These are phyloP conservation scores for Rhizopogon salebrosus DNA, from an alignment of 768 basidiomycete genomes.

Conservation along the genomic window DNA sequence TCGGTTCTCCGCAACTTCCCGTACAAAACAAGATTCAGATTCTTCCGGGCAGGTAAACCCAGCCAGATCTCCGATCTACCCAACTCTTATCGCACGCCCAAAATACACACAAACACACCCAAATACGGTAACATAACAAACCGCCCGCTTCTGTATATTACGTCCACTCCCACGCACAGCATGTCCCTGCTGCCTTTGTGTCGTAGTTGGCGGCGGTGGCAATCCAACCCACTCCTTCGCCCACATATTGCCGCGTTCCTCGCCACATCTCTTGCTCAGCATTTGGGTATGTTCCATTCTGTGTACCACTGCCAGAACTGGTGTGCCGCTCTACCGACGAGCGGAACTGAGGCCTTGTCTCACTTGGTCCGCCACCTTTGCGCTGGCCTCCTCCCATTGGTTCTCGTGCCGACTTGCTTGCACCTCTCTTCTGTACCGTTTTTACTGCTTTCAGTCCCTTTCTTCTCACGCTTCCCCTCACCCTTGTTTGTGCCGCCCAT, in stretches of 20 bases:
- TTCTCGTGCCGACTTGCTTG: neutral
- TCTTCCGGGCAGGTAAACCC: constrained; percentile 8
- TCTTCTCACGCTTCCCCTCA: constrained; percentile 7
- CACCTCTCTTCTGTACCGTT: neutral
- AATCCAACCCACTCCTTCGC: neutral
- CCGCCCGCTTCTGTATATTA: constrained; percentile 13
- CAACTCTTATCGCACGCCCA: constrained; percentile 12
- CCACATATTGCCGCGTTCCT: too few relatives aligned
- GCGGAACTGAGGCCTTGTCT: constrained; percentile 14
- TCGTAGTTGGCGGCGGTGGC: neutral
- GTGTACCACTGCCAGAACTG: too few relatives aligned
- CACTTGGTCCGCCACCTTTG: neutral
- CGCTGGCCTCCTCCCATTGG: neutral
- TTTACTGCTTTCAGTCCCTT: neutral
- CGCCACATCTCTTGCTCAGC: too few relatives aligned
- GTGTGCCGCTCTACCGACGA: neutral
- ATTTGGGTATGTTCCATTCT: too few relatives aligned
- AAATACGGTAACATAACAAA: constrained; percentile 25
- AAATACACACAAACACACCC: constrained; percentile 8
- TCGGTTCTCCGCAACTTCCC: constrained; percentile 30
- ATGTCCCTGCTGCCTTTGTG: constrained; percentile 5
- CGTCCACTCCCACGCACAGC: constrained; percentile 33
- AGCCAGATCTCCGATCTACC: constrained; percentile 27
- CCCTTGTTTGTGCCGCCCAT: neutral
- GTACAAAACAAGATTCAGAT: constrained; percentile 17